Base-by-base conservation (phyloP, 176 grass and related monocot genomes). In the Echinochloa phyllopogon region DNA sequence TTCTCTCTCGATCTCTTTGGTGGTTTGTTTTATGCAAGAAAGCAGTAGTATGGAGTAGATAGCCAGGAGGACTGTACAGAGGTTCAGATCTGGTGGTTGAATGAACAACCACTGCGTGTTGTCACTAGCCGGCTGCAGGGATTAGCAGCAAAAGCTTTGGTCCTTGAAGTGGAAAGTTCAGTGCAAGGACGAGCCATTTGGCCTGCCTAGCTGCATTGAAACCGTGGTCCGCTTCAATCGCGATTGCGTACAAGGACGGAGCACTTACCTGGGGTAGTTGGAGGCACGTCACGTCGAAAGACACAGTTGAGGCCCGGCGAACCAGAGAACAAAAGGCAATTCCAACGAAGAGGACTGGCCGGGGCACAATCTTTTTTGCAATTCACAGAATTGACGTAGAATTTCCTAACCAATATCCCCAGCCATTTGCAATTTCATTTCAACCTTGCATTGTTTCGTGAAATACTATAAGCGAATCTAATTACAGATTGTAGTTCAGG, bases 281-380 rank as follows among this genome's bases (percentile, higher is more conserved):
- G 68, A 79, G 74, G 17, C 48, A 51, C 51, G 66, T 83, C 74
- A 68, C 84, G 53, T 87, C 80, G 77, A 87, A 78, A 58, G 78
- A 44, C 29, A 53, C 47, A 29, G 11, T 52, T 52, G 50, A 44
- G 15, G 44, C 29, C 81, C 3, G 3, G 33, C 48, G n/a, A 76
- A 55, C 65, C 21, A 81, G n/a, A 18, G 38, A 65, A 67, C 69
- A 69, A 38, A 11, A 18, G 42, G 49, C 55, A 29, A 69, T 27
- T 17, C 41, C 41, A 1, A 52, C 5, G 16, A 18, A 88, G 24
- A 59, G 6, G 43, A 75, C 49, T 1, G 29, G 29, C 29, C 29
- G 29, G 29, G 29, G 29, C 29, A 33, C 29, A 33, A 33, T 33
- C 29, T 33, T 33, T 33, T 33, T 33, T 33, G 29, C 23, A 41